A percentile compares a stretch with the other conserved stretches of the same genome.
phyloP scores from a whole-genome alignment of 1,284 basidiomycete genomes.

The Cronartium ribicola region DNA sequence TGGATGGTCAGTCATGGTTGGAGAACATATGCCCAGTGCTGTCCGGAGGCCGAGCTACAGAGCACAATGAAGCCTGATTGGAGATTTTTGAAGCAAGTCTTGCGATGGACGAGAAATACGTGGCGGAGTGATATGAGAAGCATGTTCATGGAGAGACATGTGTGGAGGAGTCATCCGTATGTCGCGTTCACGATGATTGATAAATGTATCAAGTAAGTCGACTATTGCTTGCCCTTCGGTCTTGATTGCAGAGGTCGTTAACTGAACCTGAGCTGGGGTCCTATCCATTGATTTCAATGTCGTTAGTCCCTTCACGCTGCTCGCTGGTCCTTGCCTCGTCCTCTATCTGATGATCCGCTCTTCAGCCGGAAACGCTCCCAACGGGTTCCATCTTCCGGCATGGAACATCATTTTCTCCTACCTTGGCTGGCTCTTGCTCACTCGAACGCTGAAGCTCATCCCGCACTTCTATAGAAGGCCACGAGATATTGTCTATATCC shows the following conservation, averaged over 20 bases:
- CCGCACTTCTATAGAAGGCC: constrained; percentile 82
- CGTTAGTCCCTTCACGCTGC: constrained; percentile 80
- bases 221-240: neutral
- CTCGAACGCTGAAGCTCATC: constrained; percentile 76
- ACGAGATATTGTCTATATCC: constrained; percentile 78
- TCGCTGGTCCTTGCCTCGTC: constrained; percentile 74
- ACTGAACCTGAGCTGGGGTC: neutral
- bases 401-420: constrained; percentile 61
- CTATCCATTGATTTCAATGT: neutral
- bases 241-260: neutral
- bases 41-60: constrained; percentile 79
- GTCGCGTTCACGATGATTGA: constrained; percentile 89
- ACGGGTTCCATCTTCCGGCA: constrained; percentile 82
- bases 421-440: constrained; percentile 72
- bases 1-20: constrained; percentile 94
- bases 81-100: constrained; percentile 85
- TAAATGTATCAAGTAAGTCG: constrained; percentile 60
- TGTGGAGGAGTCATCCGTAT: constrained; percentile 84
- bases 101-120: constrained; percentile 87
- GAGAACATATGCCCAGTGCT: constrained; percentile 86
- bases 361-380: constrained; percentile 63
- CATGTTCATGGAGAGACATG: constrained; percentile 76
- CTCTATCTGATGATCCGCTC: constrained; percentile 71
- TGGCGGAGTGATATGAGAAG: constrained; percentile 83
- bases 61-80: constrained; percentile 94